phyloP scores from a whole-genome alignment of 176 grass and related monocot species.

The Oryza brachyantha region DNA sequence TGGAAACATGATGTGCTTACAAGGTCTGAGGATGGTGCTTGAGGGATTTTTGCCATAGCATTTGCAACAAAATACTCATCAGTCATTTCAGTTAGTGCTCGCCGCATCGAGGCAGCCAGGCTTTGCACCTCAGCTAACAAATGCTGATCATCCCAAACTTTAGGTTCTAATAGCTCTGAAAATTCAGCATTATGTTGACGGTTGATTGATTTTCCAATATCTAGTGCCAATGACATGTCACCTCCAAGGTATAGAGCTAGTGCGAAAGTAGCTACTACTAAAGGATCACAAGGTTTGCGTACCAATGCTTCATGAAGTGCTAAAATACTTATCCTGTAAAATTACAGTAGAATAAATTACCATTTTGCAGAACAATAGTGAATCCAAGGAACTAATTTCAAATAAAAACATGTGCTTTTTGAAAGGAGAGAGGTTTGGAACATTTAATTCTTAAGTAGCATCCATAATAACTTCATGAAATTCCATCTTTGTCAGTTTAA shows the following conservation, averaged over 20 bases:
- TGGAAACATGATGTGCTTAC: conserved; percentile 39
- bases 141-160: conserved; percentile 40
- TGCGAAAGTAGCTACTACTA: conserved; percentile 75
- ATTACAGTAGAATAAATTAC: neutral
- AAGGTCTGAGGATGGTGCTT: conserved; percentile 87
- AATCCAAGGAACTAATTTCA: neutral
- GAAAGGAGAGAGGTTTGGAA: neutral
- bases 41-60: conserved; percentile 77
- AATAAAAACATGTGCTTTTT: neutral
- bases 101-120: conserved; percentile 48
- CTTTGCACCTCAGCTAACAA: conserved; percentile 53
- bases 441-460: neutral
- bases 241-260: conserved; percentile 88
- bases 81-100: conserved; percentile 68
- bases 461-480: neutral
- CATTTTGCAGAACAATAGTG: neutral
- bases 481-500: neutral
- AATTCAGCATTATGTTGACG: conserved; percentile 52
- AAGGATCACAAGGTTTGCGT: conserved; percentile 60
- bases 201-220: conserved; percentile 61
- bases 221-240: conserved; percentile 65
- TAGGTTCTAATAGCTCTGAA: conserved; percentile 62
- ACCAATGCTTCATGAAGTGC: conserved; percentile 86
- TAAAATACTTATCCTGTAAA: conserved; percentile 77
- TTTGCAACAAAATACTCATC: conserved; percentile 57